These are phyloP conservation scores for Euptelea pleiosperma DNA, from an alignment of 164 flowering plant genomes.

Conservation along the genomic window DNA sequence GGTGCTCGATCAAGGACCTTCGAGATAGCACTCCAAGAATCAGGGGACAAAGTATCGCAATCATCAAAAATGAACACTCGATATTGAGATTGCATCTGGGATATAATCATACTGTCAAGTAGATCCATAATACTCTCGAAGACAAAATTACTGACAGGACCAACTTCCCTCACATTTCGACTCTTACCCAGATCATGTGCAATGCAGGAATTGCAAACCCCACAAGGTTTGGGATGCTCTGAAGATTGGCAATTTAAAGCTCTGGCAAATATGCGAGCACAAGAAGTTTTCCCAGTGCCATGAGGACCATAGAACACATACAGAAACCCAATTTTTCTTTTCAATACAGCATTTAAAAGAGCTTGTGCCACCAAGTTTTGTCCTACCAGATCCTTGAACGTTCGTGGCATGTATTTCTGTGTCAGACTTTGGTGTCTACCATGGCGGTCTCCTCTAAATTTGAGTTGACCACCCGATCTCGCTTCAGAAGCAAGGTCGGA, in stretches of 20 bases:
- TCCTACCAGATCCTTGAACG: constrained; percentile 87
- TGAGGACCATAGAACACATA: constrained; percentile 96
- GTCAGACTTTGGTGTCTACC: constrained; percentile 72
- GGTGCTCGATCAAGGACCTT: constrained; percentile 96
- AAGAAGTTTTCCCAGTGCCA: constrained; percentile 97
- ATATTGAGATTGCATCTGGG: constrained; percentile 55
- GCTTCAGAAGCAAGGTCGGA: constrained; percentile 83
- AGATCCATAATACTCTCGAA: constrained; percentile 68
- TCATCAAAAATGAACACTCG: constrained; percentile 86
- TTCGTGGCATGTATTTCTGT: constrained; percentile 86
- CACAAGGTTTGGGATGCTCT: constrained; percentile 84
- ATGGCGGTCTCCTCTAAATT: constrained; percentile 28
- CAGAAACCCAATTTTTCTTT: constrained; percentile 67
- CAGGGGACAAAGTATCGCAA: constrained; percentile 77
- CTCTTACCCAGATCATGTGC: constrained; percentile 72
- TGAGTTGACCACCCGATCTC: constrained; percentile 45
- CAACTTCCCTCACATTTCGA: constrained; percentile 72
- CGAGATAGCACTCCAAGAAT: constrained; percentile 92
- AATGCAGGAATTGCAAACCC: constrained; percentile 75
- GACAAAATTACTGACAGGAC: constrained; percentile 75
- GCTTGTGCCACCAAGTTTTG: constrained; percentile 89
- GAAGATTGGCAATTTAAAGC: constrained; percentile 81
- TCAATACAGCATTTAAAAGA: constrained; percentile 81
- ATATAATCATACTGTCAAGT: constrained; percentile 55
- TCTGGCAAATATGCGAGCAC: constrained; percentile 88